Conservation (phyloP, 371 early-diverging fungal genomes). For the Catenaria anguillulae region DNA sequence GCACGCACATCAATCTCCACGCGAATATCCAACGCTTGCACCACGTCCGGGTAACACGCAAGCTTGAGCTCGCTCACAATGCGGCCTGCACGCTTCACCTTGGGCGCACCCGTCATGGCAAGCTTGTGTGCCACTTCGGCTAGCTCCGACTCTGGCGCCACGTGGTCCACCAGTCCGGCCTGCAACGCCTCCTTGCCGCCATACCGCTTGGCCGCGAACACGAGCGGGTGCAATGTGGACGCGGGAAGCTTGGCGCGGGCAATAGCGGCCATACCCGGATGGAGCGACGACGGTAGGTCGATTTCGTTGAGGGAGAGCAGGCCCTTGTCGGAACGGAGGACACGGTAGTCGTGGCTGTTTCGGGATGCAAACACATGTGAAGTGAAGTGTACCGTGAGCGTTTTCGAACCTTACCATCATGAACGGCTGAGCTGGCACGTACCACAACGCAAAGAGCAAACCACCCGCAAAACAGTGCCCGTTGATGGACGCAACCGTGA, state of each 20-base stretch:
- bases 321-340: slow-evolving; percentile 14
- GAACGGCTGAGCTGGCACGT: neutral
- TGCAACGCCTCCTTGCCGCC: neutral
- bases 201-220: neutral
- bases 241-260: slow-evolving; percentile 9
- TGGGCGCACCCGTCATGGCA: neutral
- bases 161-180: neutral
- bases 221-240: neutral
- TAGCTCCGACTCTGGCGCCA: neutral
- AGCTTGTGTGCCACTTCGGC: neutral
- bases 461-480: slow-evolving; percentile 15
- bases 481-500: slow-evolving; percentile 14
- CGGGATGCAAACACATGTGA: neutral
- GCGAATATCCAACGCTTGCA: neutral
- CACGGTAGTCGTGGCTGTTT: slow-evolving; percentile 16
- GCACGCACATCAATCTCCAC: neutral
- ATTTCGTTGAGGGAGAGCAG: slow-evolving; percentile 17
- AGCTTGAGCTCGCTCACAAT: neutral
- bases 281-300: slow-evolving; percentile 13
- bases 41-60: neutral
- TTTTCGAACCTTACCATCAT: neutral
- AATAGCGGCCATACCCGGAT: slow-evolving; percentile 13
- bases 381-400: no score
- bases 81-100: neutral
- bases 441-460: slow-evolving; percentile 12